Conservation (phyloP, 202 grass and related monocot genomes). For the Zizania palustris region DNA sequence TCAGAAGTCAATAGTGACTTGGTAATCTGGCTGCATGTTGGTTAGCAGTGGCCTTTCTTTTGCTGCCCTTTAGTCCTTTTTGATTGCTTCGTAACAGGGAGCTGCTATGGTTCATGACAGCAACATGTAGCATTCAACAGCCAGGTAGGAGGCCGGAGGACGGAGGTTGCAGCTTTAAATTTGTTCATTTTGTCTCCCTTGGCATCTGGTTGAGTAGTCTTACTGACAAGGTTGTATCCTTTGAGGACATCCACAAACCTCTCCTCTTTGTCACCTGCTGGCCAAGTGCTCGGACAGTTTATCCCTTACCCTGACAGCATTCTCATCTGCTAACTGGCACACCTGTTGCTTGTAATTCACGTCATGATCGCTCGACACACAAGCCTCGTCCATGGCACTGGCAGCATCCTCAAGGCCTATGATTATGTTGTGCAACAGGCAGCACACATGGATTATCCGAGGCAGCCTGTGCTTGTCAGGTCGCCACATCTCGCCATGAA, state of each 20-base stretch:
- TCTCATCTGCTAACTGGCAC: conserved; percentile 60
- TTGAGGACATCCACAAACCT: neutral
- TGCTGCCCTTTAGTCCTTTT: no score
- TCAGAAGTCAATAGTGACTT: no score
- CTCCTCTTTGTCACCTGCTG: conserved; percentile 21
- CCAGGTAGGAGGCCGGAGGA: no score
- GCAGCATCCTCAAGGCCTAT: conserved; percentile 61
- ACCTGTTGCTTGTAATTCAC: conserved; percentile 68
- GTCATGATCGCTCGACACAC: conserved; percentile 51
- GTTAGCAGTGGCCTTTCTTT: no score
- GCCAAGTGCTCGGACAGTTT: conserved; percentile 59
- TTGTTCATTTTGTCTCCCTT: no score
- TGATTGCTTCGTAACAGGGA: no score
- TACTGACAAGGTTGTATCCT: neutral
- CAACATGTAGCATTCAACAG: no score
- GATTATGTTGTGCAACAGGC: conserved; percentile 78
- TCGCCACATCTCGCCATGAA: conserved; percentile 94
- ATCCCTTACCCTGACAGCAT: conserved; percentile 60
- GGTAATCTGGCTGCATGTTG: no score
- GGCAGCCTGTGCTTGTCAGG: conserved; percentile 84
- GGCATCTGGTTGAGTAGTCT: no score
- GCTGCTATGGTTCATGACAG: no score
- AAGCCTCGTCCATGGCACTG: conserved; percentile 33
- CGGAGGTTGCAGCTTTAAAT: no score
- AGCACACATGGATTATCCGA: conserved; percentile 87